These are phyloP conservation scores for Phlyctochytrium bullatum DNA, from an alignment of 192 early-diverging fungal genomes.

Conservation along the genomic window DNA sequence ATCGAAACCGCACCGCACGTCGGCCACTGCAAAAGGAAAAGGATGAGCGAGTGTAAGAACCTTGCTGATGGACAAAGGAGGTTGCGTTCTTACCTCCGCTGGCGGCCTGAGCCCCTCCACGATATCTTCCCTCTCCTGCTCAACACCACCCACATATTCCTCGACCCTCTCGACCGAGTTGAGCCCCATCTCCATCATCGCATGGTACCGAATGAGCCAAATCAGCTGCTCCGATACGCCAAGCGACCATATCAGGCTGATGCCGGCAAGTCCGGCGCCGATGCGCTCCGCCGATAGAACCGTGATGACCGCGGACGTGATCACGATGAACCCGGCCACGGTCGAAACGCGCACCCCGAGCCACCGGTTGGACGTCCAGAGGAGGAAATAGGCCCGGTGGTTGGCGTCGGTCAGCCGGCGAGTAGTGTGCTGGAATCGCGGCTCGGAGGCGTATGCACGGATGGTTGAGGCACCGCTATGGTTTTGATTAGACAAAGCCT, in stretches of 20 bases:
- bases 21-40: constrained; percentile 52
- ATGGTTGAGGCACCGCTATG: constrained; percentile 41
- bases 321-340: constrained; percentile 70
- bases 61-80: neutral
- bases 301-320: constrained; percentile 25
- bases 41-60: neutral
- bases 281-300: constrained; percentile 52
- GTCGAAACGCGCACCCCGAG: constrained; percentile 63
- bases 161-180: constrained; percentile 79
- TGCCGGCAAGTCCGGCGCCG: constrained; percentile 81
- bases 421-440: constrained; percentile 29
- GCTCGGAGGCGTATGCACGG: constrained; percentile 40
- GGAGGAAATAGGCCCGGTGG: constrained; percentile 80
- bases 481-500: neutral
- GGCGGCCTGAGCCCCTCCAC: constrained; percentile 38
- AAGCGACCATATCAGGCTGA: constrained; percentile 79
- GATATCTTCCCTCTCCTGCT: constrained; percentile 73
- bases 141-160: constrained; percentile 73
- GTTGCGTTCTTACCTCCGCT: constrained; percentile 8
- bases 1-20: constrained; percentile 65
- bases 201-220: constrained; percentile 61
- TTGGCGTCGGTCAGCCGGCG: constrained; percentile 55
- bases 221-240: constrained; percentile 72
- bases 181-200: constrained; percentile 50
- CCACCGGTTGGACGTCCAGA: constrained; percentile 79